These are phyloP conservation scores for Thalassiosira sp. DNA, from an alignment of 352 stramenopile species.

Conservation along the genomic window DNA sequence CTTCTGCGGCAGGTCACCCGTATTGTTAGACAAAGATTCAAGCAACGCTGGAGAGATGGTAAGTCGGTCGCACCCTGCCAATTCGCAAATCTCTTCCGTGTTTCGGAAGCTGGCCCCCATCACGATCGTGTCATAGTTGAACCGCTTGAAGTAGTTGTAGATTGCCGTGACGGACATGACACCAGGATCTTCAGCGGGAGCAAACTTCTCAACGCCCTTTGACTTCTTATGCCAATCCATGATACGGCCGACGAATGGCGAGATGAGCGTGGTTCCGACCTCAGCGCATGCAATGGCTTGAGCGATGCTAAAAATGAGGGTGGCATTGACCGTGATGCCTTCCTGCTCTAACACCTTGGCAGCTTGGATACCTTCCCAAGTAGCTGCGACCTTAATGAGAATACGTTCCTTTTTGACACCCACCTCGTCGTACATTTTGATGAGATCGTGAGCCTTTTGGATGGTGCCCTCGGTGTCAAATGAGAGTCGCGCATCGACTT, in stretches of 20 bases:
- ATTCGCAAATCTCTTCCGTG: conserved; percentile 88
- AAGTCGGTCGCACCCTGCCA: conserved; percentile 93
- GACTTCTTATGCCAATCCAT: conserved; percentile 98
- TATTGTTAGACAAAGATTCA: conserved; percentile 88
- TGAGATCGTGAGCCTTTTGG: conserved; percentile 93
- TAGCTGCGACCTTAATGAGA: conserved; percentile 97
- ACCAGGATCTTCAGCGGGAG: conserved; percentile 94
- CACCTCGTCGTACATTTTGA: conserved; percentile 94
- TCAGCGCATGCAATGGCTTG: conserved; percentile 97
- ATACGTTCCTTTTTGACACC: conserved; percentile 97
- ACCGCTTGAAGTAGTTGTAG: conserved; percentile 99
- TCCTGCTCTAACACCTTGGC: conserved; percentile 96
- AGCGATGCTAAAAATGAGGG: conserved; percentile 96
- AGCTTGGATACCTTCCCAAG: conserved; percentile 96
- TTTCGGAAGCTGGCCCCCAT: conserved; percentile 83
- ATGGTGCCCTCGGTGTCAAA: conserved; percentile 97
- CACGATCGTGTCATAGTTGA: conserved; percentile 82
- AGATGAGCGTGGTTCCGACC: conserved; percentile 78
- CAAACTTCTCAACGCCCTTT: conserved; percentile 88
- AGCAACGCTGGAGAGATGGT: conserved; percentile 98
- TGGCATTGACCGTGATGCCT: conserved; percentile 99
- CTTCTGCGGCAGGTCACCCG: conserved; percentile 85
- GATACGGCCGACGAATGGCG: conserved; percentile 90
- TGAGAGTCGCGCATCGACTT: conserved; percentile 98
- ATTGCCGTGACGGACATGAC: conserved; percentile 96